Percentiles rank a stretch among this genome's conserved stretches.
Conservation (phyloP, 2,329 filamentous ascomycete species). For the Helicocarpus griseus region DNA sequence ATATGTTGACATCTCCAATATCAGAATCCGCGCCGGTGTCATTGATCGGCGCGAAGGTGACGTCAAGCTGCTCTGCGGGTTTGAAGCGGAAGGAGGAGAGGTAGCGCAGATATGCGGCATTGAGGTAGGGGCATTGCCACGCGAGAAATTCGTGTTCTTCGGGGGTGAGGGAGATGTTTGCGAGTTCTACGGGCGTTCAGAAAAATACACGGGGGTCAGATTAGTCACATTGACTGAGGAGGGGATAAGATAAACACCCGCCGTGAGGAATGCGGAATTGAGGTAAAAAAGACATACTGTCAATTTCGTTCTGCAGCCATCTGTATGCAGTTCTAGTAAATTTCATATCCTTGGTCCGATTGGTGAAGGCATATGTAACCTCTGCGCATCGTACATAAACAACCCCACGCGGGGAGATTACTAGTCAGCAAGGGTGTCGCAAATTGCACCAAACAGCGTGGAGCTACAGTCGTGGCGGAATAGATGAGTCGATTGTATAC, state of each 20-base stretch:
- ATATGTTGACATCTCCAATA: conserved; percentile 65
- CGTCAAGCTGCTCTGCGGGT: conserved; percentile 67
- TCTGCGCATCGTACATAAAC: conserved; percentile 33
- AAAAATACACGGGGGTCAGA: too few relatives aligned
- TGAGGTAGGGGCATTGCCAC: conserved; percentile 71
- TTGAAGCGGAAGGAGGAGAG: conserved; percentile 72
- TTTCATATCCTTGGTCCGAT: conserved; percentile 89
- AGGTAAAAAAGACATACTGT: conserved; percentile 45
- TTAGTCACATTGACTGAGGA: too few relatives aligned
- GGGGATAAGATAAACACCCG: too few relatives aligned
- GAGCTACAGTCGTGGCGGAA: neutral
- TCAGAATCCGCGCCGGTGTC: conserved; percentile 56
- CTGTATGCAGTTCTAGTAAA: conserved; percentile 70
- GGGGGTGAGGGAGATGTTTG: conserved; percentile 64
- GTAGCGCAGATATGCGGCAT: conserved; percentile 66
- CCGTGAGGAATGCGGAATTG: neutral
- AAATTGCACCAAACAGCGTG: neutral
- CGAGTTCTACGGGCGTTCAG: conserved; percentile 54
- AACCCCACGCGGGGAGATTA: neutral
- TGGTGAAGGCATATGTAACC: conserved; percentile 90
- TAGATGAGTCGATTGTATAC: conserved; percentile 11
- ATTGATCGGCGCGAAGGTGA: conserved; percentile 50
- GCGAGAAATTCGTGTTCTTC: conserved; percentile 75
- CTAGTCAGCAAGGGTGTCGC: neutral
- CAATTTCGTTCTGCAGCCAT: conserved; percentile 78